phyloP scores from a whole-genome alignment of 345 rosid species.

The Eucalyptus virginea region DNA sequence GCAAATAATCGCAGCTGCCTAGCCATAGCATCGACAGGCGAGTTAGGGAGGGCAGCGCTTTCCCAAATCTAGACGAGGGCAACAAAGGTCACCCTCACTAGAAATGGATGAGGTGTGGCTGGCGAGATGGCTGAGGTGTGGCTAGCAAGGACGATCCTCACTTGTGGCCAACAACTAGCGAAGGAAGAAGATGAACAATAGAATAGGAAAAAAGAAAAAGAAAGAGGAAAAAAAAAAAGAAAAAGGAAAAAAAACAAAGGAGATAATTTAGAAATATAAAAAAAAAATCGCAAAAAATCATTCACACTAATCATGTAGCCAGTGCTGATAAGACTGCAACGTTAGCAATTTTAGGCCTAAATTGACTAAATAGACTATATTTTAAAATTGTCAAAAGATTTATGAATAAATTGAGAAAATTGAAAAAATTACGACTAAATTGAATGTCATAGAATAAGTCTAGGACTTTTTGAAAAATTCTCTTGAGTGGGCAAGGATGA shows the following conservation, averaged over 20 bases:
- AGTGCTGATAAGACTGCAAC: accelerated
- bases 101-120: too few species aligned
- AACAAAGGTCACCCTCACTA: too few species aligned
- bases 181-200: not conserved
- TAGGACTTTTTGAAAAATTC: not conserved
- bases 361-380: not conserved
- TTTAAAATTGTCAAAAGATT: accelerated
- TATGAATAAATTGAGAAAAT: not conserved
- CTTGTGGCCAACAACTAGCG: not conserved
- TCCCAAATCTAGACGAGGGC: not conserved
- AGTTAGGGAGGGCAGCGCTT: not conserved
- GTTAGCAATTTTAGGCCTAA: accelerated
- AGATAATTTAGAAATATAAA: too few species aligned
- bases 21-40: not conserved
- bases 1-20: not conserved
- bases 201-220: not conserved
- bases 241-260: too few species aligned
- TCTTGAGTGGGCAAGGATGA: accelerated
- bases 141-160: not conserved
- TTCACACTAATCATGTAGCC: not conserved
- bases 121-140: accelerated
- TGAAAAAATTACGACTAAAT: not conserved
- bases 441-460: accelerated
- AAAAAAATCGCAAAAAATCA: not conserved
- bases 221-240: not conserved